Percentiles rank a stretch among this genome's conserved stretches.
These are phyloP conservation scores for Sporopachydermia lactativora DNA, from an alignment of 805 yeast species.

Conservation along the genomic window DNA sequence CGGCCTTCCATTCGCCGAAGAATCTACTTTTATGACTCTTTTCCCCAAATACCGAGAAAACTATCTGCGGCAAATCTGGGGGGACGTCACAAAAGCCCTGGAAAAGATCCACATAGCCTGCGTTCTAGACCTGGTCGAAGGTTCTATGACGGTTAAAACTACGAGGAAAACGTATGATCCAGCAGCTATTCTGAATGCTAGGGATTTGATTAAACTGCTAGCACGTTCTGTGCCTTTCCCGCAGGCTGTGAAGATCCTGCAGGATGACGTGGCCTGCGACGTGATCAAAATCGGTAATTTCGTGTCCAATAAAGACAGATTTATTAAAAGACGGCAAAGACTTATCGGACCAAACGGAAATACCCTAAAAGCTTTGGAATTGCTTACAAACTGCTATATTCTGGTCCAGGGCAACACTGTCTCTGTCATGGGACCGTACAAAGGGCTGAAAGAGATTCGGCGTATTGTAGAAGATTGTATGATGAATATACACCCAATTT, in stretches of 20 bases:
- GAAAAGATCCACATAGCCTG: conserved; percentile 69
- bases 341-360: conserved; percentile 95
- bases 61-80: conserved; percentile 82
- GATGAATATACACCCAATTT: conserved; percentile 95
- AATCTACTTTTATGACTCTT: conserved; percentile 84
- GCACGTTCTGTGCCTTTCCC: conserved; percentile 97
- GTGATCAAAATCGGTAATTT: conserved; percentile 88
- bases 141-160: conserved; percentile 93
- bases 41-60: conserved; percentile 95
- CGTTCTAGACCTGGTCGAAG: conserved; percentile 81
- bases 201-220: conserved; percentile 84
- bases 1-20: conserved; percentile 88
- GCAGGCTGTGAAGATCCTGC: conserved; percentile 82
- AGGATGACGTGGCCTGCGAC: conserved; percentile 91
- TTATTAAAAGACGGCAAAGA: conserved; percentile 90
- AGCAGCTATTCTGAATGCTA: conserved; percentile 80
- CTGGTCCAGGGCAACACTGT: conserved; percentile 97
- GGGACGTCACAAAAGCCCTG: conserved; percentile 74
- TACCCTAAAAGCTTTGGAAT: conserved; percentile 88
- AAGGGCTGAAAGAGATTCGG: conserved; percentile 82
- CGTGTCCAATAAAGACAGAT: conserved; percentile 83
- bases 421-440: conserved; percentile 91
- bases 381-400: conserved; percentile 89
- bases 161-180: conserved; percentile 95
- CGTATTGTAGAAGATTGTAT: conserved; percentile 96